Conservation (phyloP, 2,329 filamentous ascomycete species). For the Neonectria ditissima region DNA sequence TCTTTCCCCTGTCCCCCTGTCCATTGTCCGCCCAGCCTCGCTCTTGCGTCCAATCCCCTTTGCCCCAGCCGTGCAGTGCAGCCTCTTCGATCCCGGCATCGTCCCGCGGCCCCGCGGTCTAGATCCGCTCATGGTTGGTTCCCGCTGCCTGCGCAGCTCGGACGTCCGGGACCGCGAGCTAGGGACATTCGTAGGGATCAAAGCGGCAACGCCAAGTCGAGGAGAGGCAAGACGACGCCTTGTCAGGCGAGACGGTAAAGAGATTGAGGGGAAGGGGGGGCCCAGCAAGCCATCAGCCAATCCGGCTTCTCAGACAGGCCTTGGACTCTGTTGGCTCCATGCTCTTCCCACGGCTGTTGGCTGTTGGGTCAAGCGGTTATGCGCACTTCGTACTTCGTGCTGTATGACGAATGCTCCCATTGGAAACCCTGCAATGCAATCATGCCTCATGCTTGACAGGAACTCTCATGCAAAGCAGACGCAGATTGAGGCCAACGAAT, state of each 20-base stretch:
- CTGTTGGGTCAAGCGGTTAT: background rate
- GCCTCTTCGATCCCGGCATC: slow-evolving; percentile 1
- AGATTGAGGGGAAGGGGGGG: background rate
- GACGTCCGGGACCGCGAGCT: slow-evolving; percentile 9
- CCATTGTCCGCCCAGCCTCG: background rate
- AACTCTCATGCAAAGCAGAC: background rate
- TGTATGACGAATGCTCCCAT: background rate
- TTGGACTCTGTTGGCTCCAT: background rate
- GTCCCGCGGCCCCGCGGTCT: slow-evolving; percentile 11
- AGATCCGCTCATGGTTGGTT: slow-evolving; percentile 10
- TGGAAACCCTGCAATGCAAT: background rate
- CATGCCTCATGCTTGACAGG: background rate
- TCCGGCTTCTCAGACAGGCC: background rate
- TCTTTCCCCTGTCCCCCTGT: slow-evolving; percentile 2
- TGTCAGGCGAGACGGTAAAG: background rate
- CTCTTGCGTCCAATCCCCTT: slow-evolving; percentile 4
- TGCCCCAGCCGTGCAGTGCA: background rate
- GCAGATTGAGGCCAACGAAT: background rate
- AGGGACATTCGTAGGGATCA: background rate
- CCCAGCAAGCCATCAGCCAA: background rate
- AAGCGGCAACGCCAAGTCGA: background rate
- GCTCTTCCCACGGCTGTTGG: background rate
- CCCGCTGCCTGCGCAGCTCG: slow-evolving; percentile 7
- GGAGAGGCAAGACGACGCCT: background rate
- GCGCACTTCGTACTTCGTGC: background rate